Evolutionary conservation across 768 basidiomycete genomes (phyloP).

Genomic region (Podaxis rugospora): DNA sequence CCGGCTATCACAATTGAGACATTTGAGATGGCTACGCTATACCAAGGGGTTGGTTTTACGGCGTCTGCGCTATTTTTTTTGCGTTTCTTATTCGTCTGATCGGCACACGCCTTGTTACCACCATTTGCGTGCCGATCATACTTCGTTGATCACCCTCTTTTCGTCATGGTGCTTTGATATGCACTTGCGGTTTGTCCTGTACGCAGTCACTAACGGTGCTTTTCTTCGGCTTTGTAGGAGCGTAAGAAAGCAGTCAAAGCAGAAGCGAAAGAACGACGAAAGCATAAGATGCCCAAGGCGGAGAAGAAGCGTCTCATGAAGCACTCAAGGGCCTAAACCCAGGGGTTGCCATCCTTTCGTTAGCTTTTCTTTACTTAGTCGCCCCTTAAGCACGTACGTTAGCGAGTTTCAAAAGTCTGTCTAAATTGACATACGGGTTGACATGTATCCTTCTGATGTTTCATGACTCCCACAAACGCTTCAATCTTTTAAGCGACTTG

Average conservation of each 20-base stretch:
- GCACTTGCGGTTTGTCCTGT: background rate
- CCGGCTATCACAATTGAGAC: background rate
- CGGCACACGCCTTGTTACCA: background rate
- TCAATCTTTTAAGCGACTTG: background rate
- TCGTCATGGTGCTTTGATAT: background rate
- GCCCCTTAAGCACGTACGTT: background rate
- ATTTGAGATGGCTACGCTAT: background rate
- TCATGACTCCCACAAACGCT: background rate
- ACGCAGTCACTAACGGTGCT: background rate
- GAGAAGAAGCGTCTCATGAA: slow-evolving; percentile 90
- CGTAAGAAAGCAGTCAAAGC: slow-evolving; percentile 88
- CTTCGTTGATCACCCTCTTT: background rate
- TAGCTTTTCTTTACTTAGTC: background rate
- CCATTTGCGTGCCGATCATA: background rate
- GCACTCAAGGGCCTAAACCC: slow-evolving; percentile 22
- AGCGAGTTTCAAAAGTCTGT: background rate
- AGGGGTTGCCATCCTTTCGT: background rate
- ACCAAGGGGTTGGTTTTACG: background rate
- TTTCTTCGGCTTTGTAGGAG: slow-evolving; percentile 48
- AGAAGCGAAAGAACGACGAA: slow-evolving; percentile 82
- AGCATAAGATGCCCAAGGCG: slow-evolving; percentile 92
- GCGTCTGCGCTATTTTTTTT: background rate
- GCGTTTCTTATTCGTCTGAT: background rate
- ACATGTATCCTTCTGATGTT: background rate
- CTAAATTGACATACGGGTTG: background rate